Evolutionary conservation across 2,329 filamentous ascomycete species (phyloP), one percentile per base, ranked within the genome.

Genomic region (Laburnicola sp.): DNA sequence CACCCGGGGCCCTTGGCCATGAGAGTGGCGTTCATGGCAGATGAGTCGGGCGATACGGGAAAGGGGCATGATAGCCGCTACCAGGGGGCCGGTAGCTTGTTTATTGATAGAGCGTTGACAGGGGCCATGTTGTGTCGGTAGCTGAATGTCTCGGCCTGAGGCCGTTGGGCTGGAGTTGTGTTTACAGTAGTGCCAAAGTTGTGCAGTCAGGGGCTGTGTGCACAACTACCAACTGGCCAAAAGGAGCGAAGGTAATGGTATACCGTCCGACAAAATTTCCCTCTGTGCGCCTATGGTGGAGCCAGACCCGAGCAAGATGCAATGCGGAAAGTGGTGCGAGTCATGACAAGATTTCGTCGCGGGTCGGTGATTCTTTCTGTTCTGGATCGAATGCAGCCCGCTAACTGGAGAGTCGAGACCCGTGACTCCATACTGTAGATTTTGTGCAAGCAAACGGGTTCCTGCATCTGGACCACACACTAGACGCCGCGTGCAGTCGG

Each of bases 41-140:
- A 57, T 45, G 55, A 64, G 57, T 57, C 46, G 54, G 42, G 54
- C 51, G 47, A 64, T 65, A 65, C 64, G 63, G 62, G 54, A 71
- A 66, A 70, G 67, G 69, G 66, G 64, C 46, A 52, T 54, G 53
- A 56, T 58, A 59, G 54, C 50, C 61, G 62, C 54, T 53, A 55
- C 51, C 53, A 63, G 58, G 57, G 54, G 52, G 43, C 43, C 53
- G 59, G 56, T 59, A 60, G 60, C 60, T 50, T 51, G 61, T 63
- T 65, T 70, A 68, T 69, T 70, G 65, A 68, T 58, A 54, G 58
- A 59, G 54, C 51, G 49, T 59, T 64, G 63, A 56, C 59, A 58
- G 57, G 56, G 45, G 48, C 60, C 61, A 61, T 65, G 63, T 60
- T 57, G 60, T 55, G 56, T 69, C 63, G 62, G 64, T 60, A 63